Conservation (phyloP, 345 rosid genomes). For the Heritiera fomes region DNA sequence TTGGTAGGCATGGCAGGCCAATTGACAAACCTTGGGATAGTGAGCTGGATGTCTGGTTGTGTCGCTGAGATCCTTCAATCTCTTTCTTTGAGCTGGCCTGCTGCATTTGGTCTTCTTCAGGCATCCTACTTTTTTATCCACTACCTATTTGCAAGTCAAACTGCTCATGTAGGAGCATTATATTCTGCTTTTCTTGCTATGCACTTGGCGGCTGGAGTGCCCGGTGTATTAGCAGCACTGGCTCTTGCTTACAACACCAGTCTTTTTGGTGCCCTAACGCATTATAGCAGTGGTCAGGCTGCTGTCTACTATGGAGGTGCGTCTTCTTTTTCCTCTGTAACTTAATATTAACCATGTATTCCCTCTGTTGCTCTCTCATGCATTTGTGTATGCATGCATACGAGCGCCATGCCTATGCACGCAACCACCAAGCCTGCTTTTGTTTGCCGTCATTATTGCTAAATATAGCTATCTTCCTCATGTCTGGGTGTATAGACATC, state of each 20-base stretch:
- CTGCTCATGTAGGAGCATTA: slow-evolving; percentile 92
- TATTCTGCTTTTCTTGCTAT: slow-evolving; percentile 98
- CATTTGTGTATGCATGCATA: background rate
- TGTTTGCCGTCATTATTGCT: background rate
- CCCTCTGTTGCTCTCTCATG: background rate
- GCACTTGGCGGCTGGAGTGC: slow-evolving; percentile 92
- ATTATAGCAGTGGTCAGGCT: slow-evolving; percentile 98
- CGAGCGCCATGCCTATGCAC: background rate
- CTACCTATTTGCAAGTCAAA: slow-evolving; percentile 96
- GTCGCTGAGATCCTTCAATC: slow-evolving; percentile 69
- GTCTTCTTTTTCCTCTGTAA: slow-evolving; percentile 16
- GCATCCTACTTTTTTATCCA: slow-evolving; percentile 92
- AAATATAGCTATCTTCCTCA: background rate
- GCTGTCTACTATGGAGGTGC: slow-evolving; percentile 96
- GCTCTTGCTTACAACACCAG: slow-evolving; percentile 91
- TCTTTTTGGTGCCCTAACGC: slow-evolving; percentile 94
- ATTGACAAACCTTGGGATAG: slow-evolving; percentile 82
- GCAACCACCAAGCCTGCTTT: background rate
- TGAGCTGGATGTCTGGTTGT: slow-evolving; percentile 80
- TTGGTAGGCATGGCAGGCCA: slow-evolving; percentile 97
- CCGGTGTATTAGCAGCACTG: slow-evolving; percentile 70
- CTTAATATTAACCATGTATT: background rate
- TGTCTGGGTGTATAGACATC: too few species aligned
- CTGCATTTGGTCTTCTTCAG: slow-evolving; percentile 82
- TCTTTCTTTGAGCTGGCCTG: slow-evolving; percentile 88